Evolutionary conservation across 352 stramenopile species (phyloP), one percentile per base, ranked within the genome.

Genomic region (Phytophthora foliorum): DNA sequence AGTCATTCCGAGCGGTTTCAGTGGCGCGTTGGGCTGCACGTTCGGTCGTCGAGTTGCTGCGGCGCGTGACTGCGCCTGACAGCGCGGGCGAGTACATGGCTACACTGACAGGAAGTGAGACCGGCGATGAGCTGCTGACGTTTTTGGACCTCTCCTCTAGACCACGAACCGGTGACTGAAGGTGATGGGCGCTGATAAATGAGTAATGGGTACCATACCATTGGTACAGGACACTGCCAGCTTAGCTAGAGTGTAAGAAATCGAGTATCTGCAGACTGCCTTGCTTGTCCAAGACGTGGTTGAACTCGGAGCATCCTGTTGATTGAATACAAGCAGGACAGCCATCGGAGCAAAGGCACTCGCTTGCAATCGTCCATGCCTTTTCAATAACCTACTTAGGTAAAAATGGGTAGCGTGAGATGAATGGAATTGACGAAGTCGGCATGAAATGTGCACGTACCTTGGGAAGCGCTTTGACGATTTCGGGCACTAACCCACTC

Each of bases 321-420:
- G 89, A 90, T 48, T 97, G 91, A 54, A 98, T 89, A 73, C 94
- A 98, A 7, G 74, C 81, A 14, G 93, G 91, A 60, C 94, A 98
- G 10, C 94, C 94, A 44, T 81, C 68, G 0, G 59, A 55, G 55
- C 94, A 98, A 13, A 39, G 50, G 38, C 94, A 98, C 53, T 90
- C 86, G 21, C 66, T 72, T 25, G 93, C 69, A 62, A 98, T 87
- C n/a, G 65, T 65, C 69, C 77, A 89, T 8, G 82, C 78, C 42
- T 88, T 88, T 5, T 73, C 53, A 17, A 94, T 67, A 6, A 93
- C 17, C 31, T 51, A 29, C 3, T n/a, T 4, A n/a, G 63, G 51
- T 29, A 49, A 39, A n/a, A 45, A 34, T 17, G 31, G 36, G 1
- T 27, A 8, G 16, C 21, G 42, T 49, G 6, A 49, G 42, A 44